Conservation (phyloP, 176 grass and related monocot genomes). For the Rhipidocladum racemiflorum region DNA sequence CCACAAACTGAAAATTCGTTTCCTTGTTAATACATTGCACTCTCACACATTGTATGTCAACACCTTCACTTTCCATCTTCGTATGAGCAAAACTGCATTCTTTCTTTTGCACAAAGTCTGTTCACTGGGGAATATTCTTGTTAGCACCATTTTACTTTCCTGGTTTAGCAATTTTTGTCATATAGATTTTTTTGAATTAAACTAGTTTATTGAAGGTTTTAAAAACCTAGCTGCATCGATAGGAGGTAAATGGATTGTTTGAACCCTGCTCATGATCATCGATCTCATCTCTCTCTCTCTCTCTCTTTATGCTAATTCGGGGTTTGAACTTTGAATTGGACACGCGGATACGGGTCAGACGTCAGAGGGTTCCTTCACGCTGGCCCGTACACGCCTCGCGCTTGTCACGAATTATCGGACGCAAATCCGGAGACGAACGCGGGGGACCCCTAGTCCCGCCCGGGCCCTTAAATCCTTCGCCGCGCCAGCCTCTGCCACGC, state of each 20-base stretch:
- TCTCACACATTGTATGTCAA: too few species aligned
- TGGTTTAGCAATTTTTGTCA: too few species aligned
- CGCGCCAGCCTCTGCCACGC: neutral
- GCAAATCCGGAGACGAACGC: constrained; percentile 27
- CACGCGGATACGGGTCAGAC: neutral
- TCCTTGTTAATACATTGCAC: neutral
- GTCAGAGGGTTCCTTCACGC: neutral
- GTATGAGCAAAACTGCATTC: neutral
- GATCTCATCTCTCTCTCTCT: too few species aligned
- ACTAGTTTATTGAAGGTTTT: too few species aligned
- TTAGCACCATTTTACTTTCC: too few species aligned
- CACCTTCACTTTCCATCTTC: neutral
- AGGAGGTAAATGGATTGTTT: too few species aligned
- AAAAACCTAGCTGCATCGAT: too few species aligned
- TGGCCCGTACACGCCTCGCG: neutral
- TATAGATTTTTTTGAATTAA: too few species aligned
- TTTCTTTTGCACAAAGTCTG: neutral
- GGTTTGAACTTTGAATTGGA: neutral
- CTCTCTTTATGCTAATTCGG: too few species aligned
- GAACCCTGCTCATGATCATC: too few species aligned
- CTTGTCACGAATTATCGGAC: constrained; percentile 2
- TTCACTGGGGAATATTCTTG: neutral
- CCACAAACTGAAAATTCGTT: neutral
- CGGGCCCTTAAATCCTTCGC: neutral
- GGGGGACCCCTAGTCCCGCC: constrained; percentile 26